These are phyloP conservation scores for Candida silvicultrix DNA, from an alignment of 805 yeast genomes.

Conservation along the genomic window DNA sequence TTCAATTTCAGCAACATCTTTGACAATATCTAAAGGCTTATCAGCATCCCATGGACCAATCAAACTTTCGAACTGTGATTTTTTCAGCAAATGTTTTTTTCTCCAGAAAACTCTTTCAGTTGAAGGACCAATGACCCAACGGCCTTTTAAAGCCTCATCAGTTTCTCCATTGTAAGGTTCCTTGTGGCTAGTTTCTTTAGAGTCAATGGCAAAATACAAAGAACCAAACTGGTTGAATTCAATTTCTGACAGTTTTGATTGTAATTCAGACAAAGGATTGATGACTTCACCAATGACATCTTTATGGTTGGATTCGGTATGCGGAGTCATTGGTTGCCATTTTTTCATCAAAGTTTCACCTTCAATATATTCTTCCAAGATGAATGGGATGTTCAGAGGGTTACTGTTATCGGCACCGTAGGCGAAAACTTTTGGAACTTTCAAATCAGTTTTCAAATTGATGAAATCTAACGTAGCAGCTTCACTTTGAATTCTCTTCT, in stretches of 20 bases:
- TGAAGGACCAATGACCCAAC: slow-evolving; percentile 92
- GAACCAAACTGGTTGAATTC: slow-evolving; percentile 76
- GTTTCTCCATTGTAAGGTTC: slow-evolving; percentile 59
- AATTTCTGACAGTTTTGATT: slow-evolving; percentile 44
- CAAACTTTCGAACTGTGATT: slow-evolving; percentile 38
- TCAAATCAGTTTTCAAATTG: slow-evolving; percentile 51
- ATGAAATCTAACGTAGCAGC: slow-evolving; percentile 91
- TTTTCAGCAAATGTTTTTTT: slow-evolving; percentile 48
- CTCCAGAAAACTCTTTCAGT: slow-evolving; percentile 76
- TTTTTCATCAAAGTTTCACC: slow-evolving; percentile 82
- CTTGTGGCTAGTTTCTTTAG: slow-evolving; percentile 27
- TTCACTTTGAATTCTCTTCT: slow-evolving; percentile 74
- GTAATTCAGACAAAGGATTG: slow-evolving; percentile 66
- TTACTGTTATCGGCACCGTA: slow-evolving; percentile 60
- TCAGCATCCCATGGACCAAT: slow-evolving; percentile 75
- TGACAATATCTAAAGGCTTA: slow-evolving; percentile 56
- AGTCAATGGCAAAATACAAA: slow-evolving; percentile 71
- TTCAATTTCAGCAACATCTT: slow-evolving; percentile 60
- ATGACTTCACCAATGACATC: slow-evolving; percentile 53
- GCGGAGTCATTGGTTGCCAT: slow-evolving; percentile 81
- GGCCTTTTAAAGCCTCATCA: slow-evolving; percentile 38
- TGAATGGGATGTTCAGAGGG: slow-evolving; percentile 65
- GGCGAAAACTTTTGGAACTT: slow-evolving; percentile 67
- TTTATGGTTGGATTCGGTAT: slow-evolving; percentile 45
- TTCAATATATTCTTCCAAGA: slow-evolving; percentile 70